These are phyloP conservation scores for Penicillium corylophilum DNA, from an alignment of 2,329 filamentous ascomycete species.

Conservation along the genomic window DNA sequence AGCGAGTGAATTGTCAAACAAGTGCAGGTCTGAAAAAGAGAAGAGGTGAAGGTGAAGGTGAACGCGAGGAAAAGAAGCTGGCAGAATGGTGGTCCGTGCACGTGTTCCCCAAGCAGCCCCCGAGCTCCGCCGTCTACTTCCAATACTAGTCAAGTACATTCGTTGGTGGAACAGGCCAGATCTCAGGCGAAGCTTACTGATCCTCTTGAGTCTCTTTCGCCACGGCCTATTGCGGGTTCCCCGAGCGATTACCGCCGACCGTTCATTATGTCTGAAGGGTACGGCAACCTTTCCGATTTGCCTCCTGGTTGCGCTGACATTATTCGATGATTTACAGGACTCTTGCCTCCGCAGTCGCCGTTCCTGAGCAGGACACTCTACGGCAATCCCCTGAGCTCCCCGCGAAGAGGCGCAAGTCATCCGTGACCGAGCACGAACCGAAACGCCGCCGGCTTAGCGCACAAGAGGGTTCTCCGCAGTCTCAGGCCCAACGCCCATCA, in stretches of 20 bases:
- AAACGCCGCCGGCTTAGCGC: constrained; percentile 55
- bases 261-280: constrained; percentile 28
- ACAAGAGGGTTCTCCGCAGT: constrained; percentile 24
- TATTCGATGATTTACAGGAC: constrained; percentile 16
- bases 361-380: constrained; percentile 46
- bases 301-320: constrained; percentile 5
- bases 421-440: constrained; percentile 47
- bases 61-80: constrained; percentile 13
- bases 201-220: not conserved
- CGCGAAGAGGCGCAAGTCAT: constrained; percentile 57
- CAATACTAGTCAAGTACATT: not conserved
- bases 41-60: constrained; percentile 4
- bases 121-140: not conserved
- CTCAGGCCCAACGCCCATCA: constrained; percentile 25
- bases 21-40: not conserved
- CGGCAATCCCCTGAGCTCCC: constrained; percentile 32
- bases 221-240: not conserved
- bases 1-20: not conserved
- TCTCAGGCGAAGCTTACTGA: not conserved
- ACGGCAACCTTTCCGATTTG: constrained; percentile 4
- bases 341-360: constrained; percentile 55
- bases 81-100: constrained; percentile 43
- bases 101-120: constrained; percentile 13
- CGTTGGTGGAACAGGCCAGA: not conserved
- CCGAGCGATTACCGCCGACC: not conserved